phyloP scores from a whole-genome alignment of 2,329 filamentous ascomycete species.

The Lecanoromycetidae sp. region DNA sequence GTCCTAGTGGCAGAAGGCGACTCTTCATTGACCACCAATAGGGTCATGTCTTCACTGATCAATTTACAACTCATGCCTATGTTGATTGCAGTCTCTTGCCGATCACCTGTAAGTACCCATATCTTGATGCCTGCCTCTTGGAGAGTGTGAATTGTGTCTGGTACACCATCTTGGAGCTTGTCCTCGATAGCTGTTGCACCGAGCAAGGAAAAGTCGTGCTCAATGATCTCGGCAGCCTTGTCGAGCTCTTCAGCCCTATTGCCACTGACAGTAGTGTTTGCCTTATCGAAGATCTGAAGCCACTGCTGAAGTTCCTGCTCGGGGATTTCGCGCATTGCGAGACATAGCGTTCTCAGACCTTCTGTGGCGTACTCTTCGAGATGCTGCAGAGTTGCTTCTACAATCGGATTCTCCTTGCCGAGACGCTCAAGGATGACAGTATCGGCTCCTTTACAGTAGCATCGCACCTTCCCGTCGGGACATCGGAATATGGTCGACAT shows the following conservation, averaged over 20 bases:
- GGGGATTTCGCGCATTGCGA: conserved; percentile 85
- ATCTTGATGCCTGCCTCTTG: conserved; percentile 97
- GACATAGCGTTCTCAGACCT: conserved; percentile 82
- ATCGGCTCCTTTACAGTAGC: conserved; percentile 94
- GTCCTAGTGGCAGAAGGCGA: conserved; percentile 63
- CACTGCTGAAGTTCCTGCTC: conserved; percentile 84
- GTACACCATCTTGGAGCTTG: conserved; percentile 89
- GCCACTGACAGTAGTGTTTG: conserved; percentile 78
- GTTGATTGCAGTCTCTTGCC: conserved; percentile 98
- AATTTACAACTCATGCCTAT: conserved; percentile 99
- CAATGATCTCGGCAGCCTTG: conserved; percentile 92
- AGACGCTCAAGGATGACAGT: conserved; percentile 93
- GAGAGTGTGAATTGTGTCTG: conserved; percentile 93
- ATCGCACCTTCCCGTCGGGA: conserved; percentile 84
- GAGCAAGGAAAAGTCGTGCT: conserved; percentile 79
- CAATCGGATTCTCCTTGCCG: conserved; percentile 67
- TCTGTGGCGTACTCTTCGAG: conserved; percentile 98
- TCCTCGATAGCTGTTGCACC: conserved; percentile 97
- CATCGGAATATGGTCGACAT: conserved; percentile 98
- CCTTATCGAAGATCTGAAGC: conserved; percentile 74
- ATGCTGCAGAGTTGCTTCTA: conserved; percentile 82
- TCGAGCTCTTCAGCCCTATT: conserved; percentile 90
- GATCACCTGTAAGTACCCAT: conserved; percentile 94
- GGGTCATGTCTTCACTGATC: conserved; percentile 96
- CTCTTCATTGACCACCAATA: conserved; percentile 93